Evolutionary conservation across 23 red algal genomes (phyloP).

Genomic region (Gracilariopsis chorda): DNA sequence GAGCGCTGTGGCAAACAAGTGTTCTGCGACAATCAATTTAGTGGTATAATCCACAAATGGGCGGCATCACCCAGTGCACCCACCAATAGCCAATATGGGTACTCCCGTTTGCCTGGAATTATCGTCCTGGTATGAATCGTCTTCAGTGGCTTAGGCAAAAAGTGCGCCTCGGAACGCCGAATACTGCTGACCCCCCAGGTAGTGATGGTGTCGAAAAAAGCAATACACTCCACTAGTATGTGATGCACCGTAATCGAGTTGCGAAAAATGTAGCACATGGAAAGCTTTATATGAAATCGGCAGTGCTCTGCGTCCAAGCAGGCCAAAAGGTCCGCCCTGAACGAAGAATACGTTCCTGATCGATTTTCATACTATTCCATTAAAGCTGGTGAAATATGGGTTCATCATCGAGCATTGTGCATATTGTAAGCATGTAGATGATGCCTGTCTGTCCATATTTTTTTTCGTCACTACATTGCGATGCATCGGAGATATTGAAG

Average conservation of each 20-base stretch:
- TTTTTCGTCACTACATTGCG: not conserved
- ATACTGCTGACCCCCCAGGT: not conserved
- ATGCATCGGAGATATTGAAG: slow-evolving; percentile 7
- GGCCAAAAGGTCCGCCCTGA: too few relatives aligned
- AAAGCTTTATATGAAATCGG: not conserved
- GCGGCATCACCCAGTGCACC: too few relatives aligned
- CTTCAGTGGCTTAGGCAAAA: too few relatives aligned
- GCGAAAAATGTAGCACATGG: not conserved
- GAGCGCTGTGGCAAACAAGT: too few relatives aligned
- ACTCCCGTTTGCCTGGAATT: too few relatives aligned
- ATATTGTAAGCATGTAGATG: not conserved
- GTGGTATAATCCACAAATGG: too few relatives aligned
- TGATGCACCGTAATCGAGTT: too few relatives aligned
- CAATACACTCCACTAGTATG: not conserved
- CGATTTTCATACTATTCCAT: not conserved
- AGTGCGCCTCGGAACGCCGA: too few relatives aligned
- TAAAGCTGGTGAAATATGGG: not conserved
- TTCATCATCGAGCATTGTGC: not conserved
- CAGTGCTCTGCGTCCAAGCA: not conserved
- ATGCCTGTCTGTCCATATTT: not conserved
- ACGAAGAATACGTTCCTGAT: not conserved
- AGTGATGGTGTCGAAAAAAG: not conserved
- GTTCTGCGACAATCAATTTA: too few relatives aligned
- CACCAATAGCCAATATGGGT: too few relatives aligned
- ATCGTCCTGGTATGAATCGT: too few relatives aligned